These are phyloP conservation scores for Rhizomucor pusillus DNA, from an alignment of 371 early-diverging fungal genomes.

Conservation along the genomic window DNA sequence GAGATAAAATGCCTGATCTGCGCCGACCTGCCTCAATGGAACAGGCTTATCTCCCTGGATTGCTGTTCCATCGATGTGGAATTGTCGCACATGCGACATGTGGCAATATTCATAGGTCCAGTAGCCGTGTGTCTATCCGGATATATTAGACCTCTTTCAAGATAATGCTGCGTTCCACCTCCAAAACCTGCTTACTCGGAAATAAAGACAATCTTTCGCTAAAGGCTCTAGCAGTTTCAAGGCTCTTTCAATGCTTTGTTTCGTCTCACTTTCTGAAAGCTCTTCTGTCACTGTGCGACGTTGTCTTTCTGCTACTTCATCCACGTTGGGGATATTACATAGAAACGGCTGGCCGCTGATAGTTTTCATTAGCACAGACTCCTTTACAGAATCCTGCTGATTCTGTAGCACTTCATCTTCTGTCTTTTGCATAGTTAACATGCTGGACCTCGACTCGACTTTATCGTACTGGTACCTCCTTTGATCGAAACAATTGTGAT, in stretches of 20 bases:
- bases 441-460: not conserved
- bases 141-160: not conserved
- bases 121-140: slow-evolving; percentile 53
- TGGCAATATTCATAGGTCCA: slow-evolving; percentile 87
- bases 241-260: slow-evolving; percentile 52
- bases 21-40: not conserved
- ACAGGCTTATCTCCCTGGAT: slow-evolving; percentile 8
- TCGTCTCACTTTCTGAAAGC: slow-evolving; percentile 25
- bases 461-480: not conserved
- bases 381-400: not conserved
- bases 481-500: slow-evolving; percentile 22
- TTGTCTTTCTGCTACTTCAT: slow-evolving; percentile 19
- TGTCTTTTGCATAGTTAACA: not conserved
- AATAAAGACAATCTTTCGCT: slow-evolving; percentile 48
- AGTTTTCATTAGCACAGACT: slow-evolving; percentile 36
- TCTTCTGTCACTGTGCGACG: slow-evolving; percentile 3
- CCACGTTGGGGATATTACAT: slow-evolving; percentile 45
- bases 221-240: slow-evolving; percentile 59
- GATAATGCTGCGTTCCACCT: no score
- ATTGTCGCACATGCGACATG: slow-evolving; percentile 68
- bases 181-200: slow-evolving; percentile 23
- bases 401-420: slow-evolving; percentile 3
- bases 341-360: slow-evolving; percentile 48
- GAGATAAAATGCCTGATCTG: slow-evolving; percentile 22
- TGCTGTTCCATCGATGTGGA: slow-evolving; percentile 41